These are phyloP conservation scores for Monilinia laxa DNA, from an alignment of 2,329 filamentous ascomycete species.

Conservation along the genomic window DNA sequence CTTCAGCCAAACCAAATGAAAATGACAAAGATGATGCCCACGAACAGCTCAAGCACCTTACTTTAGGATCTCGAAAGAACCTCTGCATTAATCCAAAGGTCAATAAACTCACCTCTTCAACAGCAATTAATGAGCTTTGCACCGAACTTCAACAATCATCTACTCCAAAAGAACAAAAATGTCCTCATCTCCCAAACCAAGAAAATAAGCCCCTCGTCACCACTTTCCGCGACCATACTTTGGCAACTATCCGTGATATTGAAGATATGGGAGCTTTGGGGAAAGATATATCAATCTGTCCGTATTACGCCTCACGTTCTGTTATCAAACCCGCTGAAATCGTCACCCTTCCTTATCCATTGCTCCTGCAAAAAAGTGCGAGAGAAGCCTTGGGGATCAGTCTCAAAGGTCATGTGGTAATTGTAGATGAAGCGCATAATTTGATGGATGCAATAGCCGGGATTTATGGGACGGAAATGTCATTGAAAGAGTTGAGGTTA, in stretches of 20 bases:
- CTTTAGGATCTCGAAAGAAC: conserved; percentile 68
- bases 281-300: conserved; percentile 77
- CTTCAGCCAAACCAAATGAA: conserved; percentile 32
- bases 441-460: conserved; percentile 91
- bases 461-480: conserved; percentile 79
- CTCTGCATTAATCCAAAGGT: conserved; percentile 86
- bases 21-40: conserved; percentile 33
- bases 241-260: conserved; percentile 87
- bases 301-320: conserved; percentile 91
- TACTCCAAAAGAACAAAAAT: conserved; percentile 62
- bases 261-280: conserved; percentile 83
- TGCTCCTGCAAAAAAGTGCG: conserved; percentile 83
- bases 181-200: conserved; percentile 74
- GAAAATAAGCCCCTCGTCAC: conserved; percentile 70
- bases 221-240: conserved; percentile 78
- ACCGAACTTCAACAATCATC: conserved; percentile 81
- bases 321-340: conserved; percentile 85
- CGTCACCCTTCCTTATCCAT: conserved; percentile 86
- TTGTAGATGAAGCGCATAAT: conserved; percentile 97
- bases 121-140: conserved; percentile 91
- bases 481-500: conserved; percentile 67
- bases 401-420: conserved; percentile 83
- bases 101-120: conserved; percentile 63
- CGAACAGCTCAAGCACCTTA: conserved; percentile 64
- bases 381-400: conserved; percentile 85